Conservation (phyloP, 1,284 basidiomycete genomes). For the Grifola frondosa region DNA sequence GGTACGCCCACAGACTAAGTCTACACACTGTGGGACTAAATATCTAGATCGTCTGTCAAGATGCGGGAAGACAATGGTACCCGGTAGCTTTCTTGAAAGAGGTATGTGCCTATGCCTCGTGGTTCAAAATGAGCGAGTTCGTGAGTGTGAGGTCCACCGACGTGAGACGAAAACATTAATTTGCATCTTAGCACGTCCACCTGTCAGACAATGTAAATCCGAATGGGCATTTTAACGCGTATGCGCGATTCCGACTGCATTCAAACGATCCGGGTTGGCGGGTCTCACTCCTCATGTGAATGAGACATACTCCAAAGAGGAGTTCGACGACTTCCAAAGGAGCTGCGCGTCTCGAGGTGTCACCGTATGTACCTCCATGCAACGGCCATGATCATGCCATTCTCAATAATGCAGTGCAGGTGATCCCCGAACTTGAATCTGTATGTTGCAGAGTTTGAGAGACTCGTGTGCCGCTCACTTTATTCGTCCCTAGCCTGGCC, state of each 20-base stretch:
- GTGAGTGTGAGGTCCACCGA: constrained; percentile 11
- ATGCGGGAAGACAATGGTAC: constrained; percentile 38
- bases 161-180: neutral
- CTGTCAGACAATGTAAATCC: constrained; percentile 27
- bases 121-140: constrained; percentile 38
- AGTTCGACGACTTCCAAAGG: constrained; percentile 34
- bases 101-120: constrained; percentile 36
- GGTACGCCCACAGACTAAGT: constrained; percentile 12
- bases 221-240: constrained; percentile 21
- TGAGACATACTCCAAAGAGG: constrained; percentile 34
- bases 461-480: neutral
- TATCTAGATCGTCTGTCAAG: constrained; percentile 10
- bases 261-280: constrained; percentile 30
- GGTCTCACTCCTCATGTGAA: constrained; percentile 33
- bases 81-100: constrained; percentile 32
- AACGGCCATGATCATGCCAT: neutral
- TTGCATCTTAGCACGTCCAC: constrained; percentile 26
- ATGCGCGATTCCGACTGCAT: constrained; percentile 36
- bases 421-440: constrained; percentile 37
- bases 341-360: constrained; percentile 35
- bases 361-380: constrained; percentile 19
- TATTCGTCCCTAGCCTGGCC: constrained; percentile 28
- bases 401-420: constrained; percentile 9
- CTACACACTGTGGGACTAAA: neutral
- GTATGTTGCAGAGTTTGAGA: constrained; percentile 18